phyloP scores from a whole-genome alignment of 2,329 filamentous ascomycete species.

The Curvularia lunata region DNA sequence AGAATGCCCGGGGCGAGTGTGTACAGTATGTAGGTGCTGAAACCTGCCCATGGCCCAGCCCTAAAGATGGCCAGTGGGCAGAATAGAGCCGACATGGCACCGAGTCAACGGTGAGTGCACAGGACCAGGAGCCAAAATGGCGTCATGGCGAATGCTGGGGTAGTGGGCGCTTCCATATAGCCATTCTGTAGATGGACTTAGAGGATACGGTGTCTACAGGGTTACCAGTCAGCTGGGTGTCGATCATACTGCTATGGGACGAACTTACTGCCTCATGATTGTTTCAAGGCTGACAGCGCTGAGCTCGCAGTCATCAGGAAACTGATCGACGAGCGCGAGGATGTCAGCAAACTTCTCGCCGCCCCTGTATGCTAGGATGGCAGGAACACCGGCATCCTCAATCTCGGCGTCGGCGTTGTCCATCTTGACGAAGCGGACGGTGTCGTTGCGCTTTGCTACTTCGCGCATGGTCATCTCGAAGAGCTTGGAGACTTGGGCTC shows the following conservation, averaged over 20 bases:
- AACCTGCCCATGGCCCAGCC: background rate
- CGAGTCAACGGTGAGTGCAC: background rate
- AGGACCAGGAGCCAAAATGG: background rate
- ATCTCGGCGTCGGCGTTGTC: slow-evolving; percentile 94
- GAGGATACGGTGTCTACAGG: slow-evolving; percentile 40
- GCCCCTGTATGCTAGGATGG: slow-evolving; percentile 85
- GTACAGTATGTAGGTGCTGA: background rate
- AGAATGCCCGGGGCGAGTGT: background rate
- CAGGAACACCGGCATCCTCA: slow-evolving; percentile 84
- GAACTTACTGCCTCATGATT: slow-evolving; percentile 57
- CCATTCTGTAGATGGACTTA: slow-evolving; percentile 1
- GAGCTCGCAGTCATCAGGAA: slow-evolving; percentile 66
- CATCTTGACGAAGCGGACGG: slow-evolving; percentile 86
- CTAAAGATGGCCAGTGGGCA: background rate
- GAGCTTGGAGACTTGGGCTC: slow-evolving; percentile 74
- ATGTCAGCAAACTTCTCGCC: slow-evolving; percentile 91
- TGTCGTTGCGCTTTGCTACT: slow-evolving; percentile 72
- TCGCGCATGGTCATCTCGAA: slow-evolving; percentile 60
- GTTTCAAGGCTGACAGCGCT: slow-evolving; percentile 63
- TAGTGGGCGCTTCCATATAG: background rate
- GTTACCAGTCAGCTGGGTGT: slow-evolving; percentile 32
- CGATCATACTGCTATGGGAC: background rate
- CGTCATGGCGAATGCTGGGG: background rate
- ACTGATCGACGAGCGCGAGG: slow-evolving; percentile 84
- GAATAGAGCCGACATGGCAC: background rate